phyloP scores from a whole-genome alignment of 306 rosid species.

The Acacia confusa region DNA sequence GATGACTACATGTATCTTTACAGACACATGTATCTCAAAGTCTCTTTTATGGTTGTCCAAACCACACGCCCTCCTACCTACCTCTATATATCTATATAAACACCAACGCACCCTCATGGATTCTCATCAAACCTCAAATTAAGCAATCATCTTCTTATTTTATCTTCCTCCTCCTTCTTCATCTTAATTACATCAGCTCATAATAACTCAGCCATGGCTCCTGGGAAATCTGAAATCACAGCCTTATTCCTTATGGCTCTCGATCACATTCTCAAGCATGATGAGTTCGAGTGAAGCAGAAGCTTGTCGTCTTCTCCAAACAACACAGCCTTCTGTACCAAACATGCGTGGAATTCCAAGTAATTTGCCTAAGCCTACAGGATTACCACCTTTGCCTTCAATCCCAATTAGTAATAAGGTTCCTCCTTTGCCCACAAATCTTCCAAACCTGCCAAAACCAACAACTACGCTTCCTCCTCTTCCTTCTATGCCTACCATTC shows the following conservation, averaged over 20 bases:
- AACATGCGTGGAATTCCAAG: neutral
- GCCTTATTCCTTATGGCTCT: neutral
- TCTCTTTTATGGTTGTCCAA: neutral
- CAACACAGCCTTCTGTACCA: neutral
- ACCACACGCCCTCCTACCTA: neutral
- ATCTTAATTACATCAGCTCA: neutral
- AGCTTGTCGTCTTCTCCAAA: no score
- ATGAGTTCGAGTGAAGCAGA: no score
- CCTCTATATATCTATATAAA: neutral
- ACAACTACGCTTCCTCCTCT: neutral
- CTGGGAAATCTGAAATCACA: neutral
- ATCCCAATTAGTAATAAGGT: neutral
- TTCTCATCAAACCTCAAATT: neutral
- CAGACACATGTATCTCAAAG: neutral
- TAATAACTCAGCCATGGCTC: neutral
- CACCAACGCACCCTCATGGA: neutral
- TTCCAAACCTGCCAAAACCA: neutral
- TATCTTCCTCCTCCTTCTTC: neutral
- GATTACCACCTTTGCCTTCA: neutral
- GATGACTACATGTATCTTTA: no score
- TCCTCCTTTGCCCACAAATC: neutral
- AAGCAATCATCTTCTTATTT: neutral
- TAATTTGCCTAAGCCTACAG: neutral
- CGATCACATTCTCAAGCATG: neutral
- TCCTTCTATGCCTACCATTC: neutral